A percentile compares a stretch with the other conserved stretches of the same genome.
phyloP scores from a whole-genome alignment of 2,329 filamentous ascomycete genomes.

The Trichothecium sympodiale region DNA sequence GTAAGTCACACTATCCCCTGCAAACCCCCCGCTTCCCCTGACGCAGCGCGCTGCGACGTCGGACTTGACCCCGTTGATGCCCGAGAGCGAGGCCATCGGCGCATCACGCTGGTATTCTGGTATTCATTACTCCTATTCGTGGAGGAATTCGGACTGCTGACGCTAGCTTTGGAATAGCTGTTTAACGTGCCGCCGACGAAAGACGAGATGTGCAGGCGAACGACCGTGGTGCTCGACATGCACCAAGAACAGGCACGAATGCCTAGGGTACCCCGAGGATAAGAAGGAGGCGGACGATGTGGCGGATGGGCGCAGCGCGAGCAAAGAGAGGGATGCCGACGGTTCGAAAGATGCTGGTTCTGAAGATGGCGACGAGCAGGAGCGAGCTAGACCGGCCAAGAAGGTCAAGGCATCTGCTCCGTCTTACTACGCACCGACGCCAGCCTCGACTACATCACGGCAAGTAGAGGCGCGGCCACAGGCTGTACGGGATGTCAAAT shows the following conservation, averaged over 20 bases:
- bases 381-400: slow-evolving; percentile 15
- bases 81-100: background rate
- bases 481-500: too few species aligned
- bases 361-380: slow-evolving; percentile 24
- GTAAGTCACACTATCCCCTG: slow-evolving; percentile 33
- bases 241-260: slow-evolving; percentile 57
- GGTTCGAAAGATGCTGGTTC: slow-evolving; percentile 16
- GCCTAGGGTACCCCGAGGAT: slow-evolving; percentile 54
- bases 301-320: slow-evolving; percentile 10
- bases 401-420: slow-evolving; percentile 5
- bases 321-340: slow-evolving; percentile 8
- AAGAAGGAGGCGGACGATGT: slow-evolving; percentile 29
- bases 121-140: background rate
- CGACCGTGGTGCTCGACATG: slow-evolving; percentile 63
- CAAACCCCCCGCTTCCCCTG: background rate
- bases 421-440: background rate
- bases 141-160: background rate
- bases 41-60: background rate
- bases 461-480: too few species aligned
- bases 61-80: background rate
- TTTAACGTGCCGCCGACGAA: slow-evolving; percentile 63
- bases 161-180: slow-evolving; percentile 33
- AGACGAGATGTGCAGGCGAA: slow-evolving; percentile 65
- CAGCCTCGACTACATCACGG: background rate
- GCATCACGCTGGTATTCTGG: background rate